Base-by-base conservation (phyloP, 371 early-diverging fungal species). In the Rhizopus arrhizus region DNA sequence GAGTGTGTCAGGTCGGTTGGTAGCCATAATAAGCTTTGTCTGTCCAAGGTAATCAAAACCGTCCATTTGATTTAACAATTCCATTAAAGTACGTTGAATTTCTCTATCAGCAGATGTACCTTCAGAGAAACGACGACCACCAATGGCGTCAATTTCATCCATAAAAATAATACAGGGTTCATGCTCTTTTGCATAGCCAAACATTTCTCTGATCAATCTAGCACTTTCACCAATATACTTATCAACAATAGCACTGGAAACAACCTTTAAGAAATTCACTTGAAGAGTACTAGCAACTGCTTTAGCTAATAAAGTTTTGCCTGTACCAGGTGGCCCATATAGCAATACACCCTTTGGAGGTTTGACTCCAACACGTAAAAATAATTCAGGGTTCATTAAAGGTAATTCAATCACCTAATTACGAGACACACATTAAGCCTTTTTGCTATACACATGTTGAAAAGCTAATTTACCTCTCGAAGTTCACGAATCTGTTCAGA, bases 81-180 rank as follows among this genome's bases (percentile, higher is more conserved):
- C 47, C 99, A 99, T 99, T 54, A 99, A 80, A 28, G 99, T 99
- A 62, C 99, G 89, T 78, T 99, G 99, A 65, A 99, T 98, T 87
- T 99, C 99, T 70, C 99, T 92, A 89, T 99, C 99, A 13, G 99
- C 95, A 42, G 99, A 98, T 11, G 96, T 99, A 69, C 98, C 97
- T 58, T 99, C 99, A 8, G 96, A 95, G 78, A 98, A 98, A 59
- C 99, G 88, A 61, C 98, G 91, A 7, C 99, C 99, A 73, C 99
- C 16, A 82, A 99, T 99, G 38, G 99, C 99, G 85, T 99, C 99
- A 68, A 99, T 99, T 79, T 99, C 99, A 78, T 99, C 99, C 97
- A 99, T 96, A 74, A 99, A 99, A 54, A 99, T 99, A 68, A 99
- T 97, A 81, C 99, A 99, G n/a, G 99, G 99, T 65, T 97, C 97